Evolutionary conservation across 2,329 filamentous ascomycete genomes (phyloP).

Genomic region (Raffaelea arxii): DNA sequence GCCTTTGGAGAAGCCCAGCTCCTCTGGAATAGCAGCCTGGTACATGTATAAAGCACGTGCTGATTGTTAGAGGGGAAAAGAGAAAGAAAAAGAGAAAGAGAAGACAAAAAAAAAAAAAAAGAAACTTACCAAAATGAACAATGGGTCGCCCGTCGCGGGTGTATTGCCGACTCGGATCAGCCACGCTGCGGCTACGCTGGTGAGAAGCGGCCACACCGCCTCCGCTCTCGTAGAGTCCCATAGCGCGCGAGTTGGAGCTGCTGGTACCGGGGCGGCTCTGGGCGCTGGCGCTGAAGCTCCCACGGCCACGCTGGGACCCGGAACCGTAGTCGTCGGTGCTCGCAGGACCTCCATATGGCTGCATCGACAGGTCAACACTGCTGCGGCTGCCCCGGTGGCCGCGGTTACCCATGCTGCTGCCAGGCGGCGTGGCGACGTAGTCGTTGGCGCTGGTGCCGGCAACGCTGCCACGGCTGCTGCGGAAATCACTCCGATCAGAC

Average conservation of each 20-base stretch:
- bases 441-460: slow-evolving; percentile 20
- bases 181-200: slow-evolving; percentile 72
- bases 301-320: slow-evolving; percentile 43
- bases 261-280: slow-evolving; percentile 37
- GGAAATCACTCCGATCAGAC: slow-evolving; percentile 1
- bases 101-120: not conserved
- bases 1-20: slow-evolving; percentile 84
- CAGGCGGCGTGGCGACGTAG: slow-evolving; percentile 34
- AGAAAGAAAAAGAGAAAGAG: slow-evolving; percentile 6
- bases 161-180: slow-evolving; percentile 70
- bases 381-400: not conserved
- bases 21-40: slow-evolving; percentile 87
- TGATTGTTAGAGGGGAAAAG: slow-evolving; percentile 24
- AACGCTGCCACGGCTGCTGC: slow-evolving; percentile 11
- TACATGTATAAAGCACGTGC: slow-evolving; percentile 93
- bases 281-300: slow-evolving; percentile 36
- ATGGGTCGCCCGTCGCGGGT: slow-evolving; percentile 81
- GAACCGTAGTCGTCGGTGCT: slow-evolving; percentile 42
- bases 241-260: slow-evolving; percentile 30
- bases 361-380: slow-evolving; percentile 36
- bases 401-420: slow-evolving; percentile 35
- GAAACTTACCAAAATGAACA: slow-evolving; percentile 77
- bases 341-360: slow-evolving; percentile 43
- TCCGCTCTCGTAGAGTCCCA: slow-evolving; percentile 46
- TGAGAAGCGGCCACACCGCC: slow-evolving; percentile 33